Conservation (phyloP, 2,329 filamentous ascomycete genomes). For the Paraphoma chrysanthemicola region DNA sequence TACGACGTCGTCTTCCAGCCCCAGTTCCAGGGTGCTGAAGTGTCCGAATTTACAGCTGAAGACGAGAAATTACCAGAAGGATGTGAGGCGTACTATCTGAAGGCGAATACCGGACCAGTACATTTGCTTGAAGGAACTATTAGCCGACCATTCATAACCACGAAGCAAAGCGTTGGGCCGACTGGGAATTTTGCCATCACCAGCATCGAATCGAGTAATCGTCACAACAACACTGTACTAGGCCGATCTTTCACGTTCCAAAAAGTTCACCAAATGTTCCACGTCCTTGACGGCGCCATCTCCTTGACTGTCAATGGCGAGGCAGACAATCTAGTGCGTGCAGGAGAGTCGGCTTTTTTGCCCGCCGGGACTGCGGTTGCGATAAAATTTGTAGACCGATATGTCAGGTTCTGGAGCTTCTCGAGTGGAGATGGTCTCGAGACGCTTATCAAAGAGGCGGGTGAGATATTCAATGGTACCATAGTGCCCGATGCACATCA, state of each 20-base stretch:
- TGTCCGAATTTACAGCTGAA: slow-evolving; percentile 9
- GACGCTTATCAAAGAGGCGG: slow-evolving; percentile 20
- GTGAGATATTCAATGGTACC: slow-evolving; percentile 17
- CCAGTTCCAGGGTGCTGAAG: slow-evolving; percentile 16
- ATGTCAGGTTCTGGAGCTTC: slow-evolving; percentile 26
- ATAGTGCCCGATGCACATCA: slow-evolving; percentile 19
- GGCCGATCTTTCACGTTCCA: slow-evolving; percentile 17
- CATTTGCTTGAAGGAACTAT: slow-evolving; percentile 22
- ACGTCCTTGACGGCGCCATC: slow-evolving; percentile 23
- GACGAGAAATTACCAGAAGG: slow-evolving; percentile 14
- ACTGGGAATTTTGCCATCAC: slow-evolving; percentile 25
- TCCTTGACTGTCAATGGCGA: slow-evolving; percentile 12
- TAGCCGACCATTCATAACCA: slow-evolving; percentile 22
- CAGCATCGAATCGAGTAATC: slow-evolving; percentile 26
- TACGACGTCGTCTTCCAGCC: slow-evolving; percentile 26
- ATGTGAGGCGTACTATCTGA: slow-evolving; percentile 20
- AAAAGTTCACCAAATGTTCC: slow-evolving; percentile 23
- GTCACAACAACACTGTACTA: slow-evolving; percentile 9
- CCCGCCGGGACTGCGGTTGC: slow-evolving; percentile 20
- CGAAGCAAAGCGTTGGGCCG: slow-evolving; percentile 13
- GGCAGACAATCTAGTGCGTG: slow-evolving; percentile 15
- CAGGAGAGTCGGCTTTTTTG: slow-evolving; percentile 24
- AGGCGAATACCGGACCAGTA: slow-evolving; percentile 25
- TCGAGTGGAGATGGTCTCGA: slow-evolving; percentile 26
- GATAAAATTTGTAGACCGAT: slow-evolving; percentile 21